phyloP scores from a whole-genome alignment of 1,139 yeast species.

The Geotrichum restrictum region DNA sequence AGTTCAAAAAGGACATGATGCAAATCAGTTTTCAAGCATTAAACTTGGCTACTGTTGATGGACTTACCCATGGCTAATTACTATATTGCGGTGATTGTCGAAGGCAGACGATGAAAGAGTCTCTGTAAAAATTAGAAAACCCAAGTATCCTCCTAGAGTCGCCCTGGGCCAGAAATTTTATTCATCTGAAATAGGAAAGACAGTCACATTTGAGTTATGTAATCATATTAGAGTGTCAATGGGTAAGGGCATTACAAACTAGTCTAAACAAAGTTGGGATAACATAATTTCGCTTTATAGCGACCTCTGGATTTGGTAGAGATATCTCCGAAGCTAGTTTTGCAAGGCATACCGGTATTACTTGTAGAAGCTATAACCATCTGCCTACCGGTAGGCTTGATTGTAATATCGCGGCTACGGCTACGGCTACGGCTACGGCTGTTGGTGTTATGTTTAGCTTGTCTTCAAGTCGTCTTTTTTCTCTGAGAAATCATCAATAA shows the following conservation, averaged over 20 bases:
- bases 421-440: too few relatives aligned
- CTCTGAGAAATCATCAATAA: neutral
- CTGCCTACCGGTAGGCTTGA: too few relatives aligned
- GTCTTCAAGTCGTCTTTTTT: neutral
- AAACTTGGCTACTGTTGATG: neutral
- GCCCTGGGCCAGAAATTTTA: constrained; percentile 1
- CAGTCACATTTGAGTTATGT: constrained; percentile 6
- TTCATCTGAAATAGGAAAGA: constrained; percentile 5
- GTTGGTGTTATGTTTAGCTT: too few relatives aligned
- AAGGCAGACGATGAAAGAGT: constrained; percentile 20
- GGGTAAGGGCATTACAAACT: neutral
- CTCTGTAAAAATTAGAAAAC: constrained; percentile 7
- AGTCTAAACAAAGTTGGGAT: neutral
- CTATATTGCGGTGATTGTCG: constrained; percentile 17
- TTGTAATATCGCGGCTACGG: too few relatives aligned
- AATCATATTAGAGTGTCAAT: neutral
- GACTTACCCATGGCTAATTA: constrained; percentile 21
- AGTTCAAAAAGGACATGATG: neutral
- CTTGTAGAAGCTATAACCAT: neutral
- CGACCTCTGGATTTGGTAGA: neutral
- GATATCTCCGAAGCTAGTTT: neutral
- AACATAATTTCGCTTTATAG: too few relatives aligned
- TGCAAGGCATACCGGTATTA: neutral
- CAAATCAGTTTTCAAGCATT: neutral
- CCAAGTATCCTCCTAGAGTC: constrained; percentile 2